Conservation (phyloP, 768 basidiomycete genomes). For the Solioccasus polychromus region DNA sequence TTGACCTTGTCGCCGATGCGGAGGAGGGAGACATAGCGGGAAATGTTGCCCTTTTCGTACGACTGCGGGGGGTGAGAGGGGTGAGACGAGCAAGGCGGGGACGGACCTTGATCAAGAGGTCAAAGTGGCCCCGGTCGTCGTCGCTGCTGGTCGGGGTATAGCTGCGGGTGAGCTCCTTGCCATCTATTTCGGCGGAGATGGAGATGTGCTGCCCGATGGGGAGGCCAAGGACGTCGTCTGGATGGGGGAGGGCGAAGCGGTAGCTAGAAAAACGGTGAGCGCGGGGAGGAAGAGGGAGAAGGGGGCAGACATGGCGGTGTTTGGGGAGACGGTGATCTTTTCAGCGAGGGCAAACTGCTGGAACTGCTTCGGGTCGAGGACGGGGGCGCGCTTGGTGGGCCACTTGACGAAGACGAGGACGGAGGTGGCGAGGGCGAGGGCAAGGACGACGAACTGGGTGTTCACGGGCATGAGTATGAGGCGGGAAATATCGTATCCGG, state of each 20-base stretch:
- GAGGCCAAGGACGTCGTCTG: conserved; percentile 80
- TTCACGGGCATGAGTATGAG: conserved; percentile 40
- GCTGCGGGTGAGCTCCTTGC: conserved; percentile 85
- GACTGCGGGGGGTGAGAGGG: conserved; percentile 46
- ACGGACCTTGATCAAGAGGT: conserved; percentile 91
- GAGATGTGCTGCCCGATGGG: conserved; percentile 97
- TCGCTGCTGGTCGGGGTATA: conserved; percentile 97
- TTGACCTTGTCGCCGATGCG: conserved; percentile 85
- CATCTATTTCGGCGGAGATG: conserved; percentile 84
- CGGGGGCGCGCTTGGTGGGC: conserved; percentile 54
- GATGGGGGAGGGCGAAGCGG: conserved; percentile 80
- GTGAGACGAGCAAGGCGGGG: not conserved
- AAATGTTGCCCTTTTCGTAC: conserved; percentile 98
- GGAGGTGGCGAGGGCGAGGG: conserved; percentile 47
- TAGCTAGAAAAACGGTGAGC: conserved; percentile 53
- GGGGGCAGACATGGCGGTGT: conserved; percentile 83
- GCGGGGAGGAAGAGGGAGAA: not conserved
- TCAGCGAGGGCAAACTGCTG: conserved; percentile 76
- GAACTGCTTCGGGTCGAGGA: conserved; percentile 75
- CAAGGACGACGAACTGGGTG: conserved; percentile 50
- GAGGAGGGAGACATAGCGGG: conserved; percentile 75
- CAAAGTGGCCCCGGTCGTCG: conserved; percentile 90
- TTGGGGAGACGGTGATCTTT: conserved; percentile 85
- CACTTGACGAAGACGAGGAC: conserved; percentile 55
- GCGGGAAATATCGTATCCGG: conserved; percentile 55